Base-by-base conservation (phyloP, 768 basidiomycete genomes). In the Phaffia tasmanica region DNA sequence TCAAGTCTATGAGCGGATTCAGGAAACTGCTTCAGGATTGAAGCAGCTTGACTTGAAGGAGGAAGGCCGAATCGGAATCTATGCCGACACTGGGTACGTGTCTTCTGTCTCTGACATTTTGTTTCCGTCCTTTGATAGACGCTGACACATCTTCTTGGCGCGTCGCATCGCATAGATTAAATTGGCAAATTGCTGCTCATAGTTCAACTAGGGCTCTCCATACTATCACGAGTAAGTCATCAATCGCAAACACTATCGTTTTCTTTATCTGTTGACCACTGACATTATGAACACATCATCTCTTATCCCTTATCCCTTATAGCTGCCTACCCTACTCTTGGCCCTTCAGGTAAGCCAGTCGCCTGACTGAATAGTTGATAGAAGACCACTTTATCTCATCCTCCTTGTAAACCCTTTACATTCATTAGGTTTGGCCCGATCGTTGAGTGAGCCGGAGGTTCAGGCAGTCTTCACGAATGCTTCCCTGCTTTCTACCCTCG, bases 401-500 rank as follows among this genome's bases (percentile, higher is more conserved):
- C 6, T 27, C 3, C n/a, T n/a, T 1, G 16, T 42, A 27, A n/a
- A 47, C 11, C 47, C 47, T 18, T 58, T 15, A 61, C 25, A 4
- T n/a, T 64, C 73, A 15, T 63, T 83, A 1, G 91, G 94, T 59
- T 83, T 99, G 23, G 79, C 85, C 0, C 93, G 98, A 75, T 92
- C 94, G 0, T 83, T 98, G 69, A 88, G 89, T 75, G 87, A 89
- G 73, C 90, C 93, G 6, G 79, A 85, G 56, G 91, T 87, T 70
- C 81, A 84, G 35, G 87, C 85, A 68, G 80, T 97, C 73, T 95
- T 89, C 79, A 94, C 92, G 71, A 94, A 99, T 72, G 86, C 88
- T 46, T 87, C 90, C 35, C 84, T 99, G 23, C 57, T 65, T 15
- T 82, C 83, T 15, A 88, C 85, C n/a, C 79, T 98, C 47, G 79